Evolutionary conservation across 164 flowering plant species (phyloP).

Genomic region (Berberis thunbergii): DNA sequence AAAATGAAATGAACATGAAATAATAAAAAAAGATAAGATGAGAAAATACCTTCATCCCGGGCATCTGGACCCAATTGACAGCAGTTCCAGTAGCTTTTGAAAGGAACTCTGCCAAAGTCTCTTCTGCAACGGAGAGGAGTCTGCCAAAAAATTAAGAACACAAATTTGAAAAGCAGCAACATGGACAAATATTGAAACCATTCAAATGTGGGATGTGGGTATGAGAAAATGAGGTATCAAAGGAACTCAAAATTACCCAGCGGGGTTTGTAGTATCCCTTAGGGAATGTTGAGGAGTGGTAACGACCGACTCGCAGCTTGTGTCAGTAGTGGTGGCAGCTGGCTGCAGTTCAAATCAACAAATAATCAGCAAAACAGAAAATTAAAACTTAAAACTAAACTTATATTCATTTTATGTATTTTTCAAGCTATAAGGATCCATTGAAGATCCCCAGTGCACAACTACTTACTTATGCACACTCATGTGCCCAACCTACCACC

Average conservation of each 20-base stretch:
- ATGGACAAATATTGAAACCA: neutral
- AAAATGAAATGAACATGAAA: neutral
- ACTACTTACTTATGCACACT: too few species aligned
- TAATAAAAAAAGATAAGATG: neutral
- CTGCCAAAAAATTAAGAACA: constrained; percentile 22
- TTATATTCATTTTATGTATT: too few species aligned
- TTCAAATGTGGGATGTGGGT: neutral
- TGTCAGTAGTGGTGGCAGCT: constrained; percentile 44
- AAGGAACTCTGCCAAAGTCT: constrained; percentile 83
- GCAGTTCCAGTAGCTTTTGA: constrained; percentile 93
- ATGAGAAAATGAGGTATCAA: neutral
- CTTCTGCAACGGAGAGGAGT: constrained; percentile 72
- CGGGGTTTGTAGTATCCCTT: constrained; percentile 70
- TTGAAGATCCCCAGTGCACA: too few species aligned
- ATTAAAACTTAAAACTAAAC: neutral
- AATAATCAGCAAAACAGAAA: neutral
- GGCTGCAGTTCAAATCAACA: constrained; percentile 21
- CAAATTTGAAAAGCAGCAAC: neutral
- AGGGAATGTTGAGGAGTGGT: constrained; percentile 61
- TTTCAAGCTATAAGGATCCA: too few species aligned
- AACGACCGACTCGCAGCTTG: constrained; percentile 66
- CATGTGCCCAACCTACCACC: too few species aligned
- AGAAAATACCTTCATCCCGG: constrained; percentile 73
- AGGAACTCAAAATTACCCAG: constrained; percentile 40
- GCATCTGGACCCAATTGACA: constrained; percentile 92